These are phyloP conservation scores for Helianthus annuus DNA, from an alignment of 129 eudicot species.

Conservation along the genomic window DNA sequence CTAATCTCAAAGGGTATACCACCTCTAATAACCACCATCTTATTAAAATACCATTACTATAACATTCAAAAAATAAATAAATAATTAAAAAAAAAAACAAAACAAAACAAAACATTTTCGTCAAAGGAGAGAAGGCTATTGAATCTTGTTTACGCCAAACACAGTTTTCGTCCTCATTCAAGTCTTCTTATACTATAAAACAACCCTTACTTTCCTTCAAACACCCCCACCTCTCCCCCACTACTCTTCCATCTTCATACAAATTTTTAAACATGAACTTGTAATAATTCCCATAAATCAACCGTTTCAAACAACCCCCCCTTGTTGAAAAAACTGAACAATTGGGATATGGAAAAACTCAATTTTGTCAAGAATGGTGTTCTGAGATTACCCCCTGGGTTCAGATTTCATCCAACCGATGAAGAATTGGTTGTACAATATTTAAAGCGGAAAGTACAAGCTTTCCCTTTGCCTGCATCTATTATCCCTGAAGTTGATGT, in stretches of 20 bases:
- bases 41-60: too few species aligned
- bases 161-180: conserved; percentile 15
- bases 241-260: not conserved
- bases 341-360: not conserved
- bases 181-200: conserved; percentile 10
- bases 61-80: too few species aligned
- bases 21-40: too few species aligned
- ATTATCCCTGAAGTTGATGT: conserved; percentile 12
- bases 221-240: not conserved
- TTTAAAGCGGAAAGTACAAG: conserved; percentile 3
- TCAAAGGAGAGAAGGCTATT: not conserved
- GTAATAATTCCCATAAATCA: not conserved
- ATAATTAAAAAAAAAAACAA: not conserved
- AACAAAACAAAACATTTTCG: too few species aligned
- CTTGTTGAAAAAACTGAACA: not conserved
- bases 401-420: conserved; percentile 11
- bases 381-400: conserved; percentile 15
- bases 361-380: conserved; percentile 18
- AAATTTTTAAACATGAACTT: not conserved
- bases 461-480: conserved; percentile 10
- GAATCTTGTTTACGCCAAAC: conserved; percentile 10
- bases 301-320: not conserved
- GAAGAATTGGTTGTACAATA: conserved; percentile 17
- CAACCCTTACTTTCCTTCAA: not conserved
- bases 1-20: too few species aligned